These are phyloP conservation scores for Panaeolus papilionaceus DNA, from an alignment of 768 basidiomycete species.

Conservation along the genomic window DNA sequence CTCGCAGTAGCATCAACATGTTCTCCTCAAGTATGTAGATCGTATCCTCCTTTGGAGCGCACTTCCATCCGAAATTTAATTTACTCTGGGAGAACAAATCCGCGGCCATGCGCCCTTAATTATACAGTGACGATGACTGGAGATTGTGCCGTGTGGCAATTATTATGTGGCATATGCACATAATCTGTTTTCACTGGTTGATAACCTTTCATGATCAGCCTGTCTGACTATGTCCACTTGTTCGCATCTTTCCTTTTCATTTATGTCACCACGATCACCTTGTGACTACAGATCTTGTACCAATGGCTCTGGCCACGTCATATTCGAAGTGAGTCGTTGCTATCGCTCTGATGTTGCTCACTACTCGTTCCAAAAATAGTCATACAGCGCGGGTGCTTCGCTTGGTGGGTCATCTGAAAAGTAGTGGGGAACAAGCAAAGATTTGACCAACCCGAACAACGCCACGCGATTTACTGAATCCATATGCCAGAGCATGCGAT, in stretches of 20 bases:
- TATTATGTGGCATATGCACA: neutral
- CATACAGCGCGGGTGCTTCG: neutral
- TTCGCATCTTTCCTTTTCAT: neutral
- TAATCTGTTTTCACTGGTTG: neutral
- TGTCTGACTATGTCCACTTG: neutral
- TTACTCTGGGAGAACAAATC: neutral
- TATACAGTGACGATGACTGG: neutral
- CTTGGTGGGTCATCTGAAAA: neutral
- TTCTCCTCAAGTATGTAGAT: constrained; percentile 43
- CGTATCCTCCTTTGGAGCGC: neutral
- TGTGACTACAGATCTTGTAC: neutral
- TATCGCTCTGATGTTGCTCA: neutral
- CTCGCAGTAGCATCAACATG: constrained; percentile 45
- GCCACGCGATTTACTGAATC: neutral
- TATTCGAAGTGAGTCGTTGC: neutral
- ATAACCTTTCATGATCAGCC: neutral
- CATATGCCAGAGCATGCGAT: neutral
- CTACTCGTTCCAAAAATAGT: neutral
- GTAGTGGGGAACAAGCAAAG: neutral
- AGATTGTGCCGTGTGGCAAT: too few species aligned
- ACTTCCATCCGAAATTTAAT: neutral
- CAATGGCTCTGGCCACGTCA: constrained; percentile 3
- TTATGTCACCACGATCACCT: neutral
- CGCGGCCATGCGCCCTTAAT: neutral
- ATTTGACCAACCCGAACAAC: neutral